Evolutionary conservation across 2,329 filamentous ascomycete species (phyloP).

Genomic region (Fusarium pilosicola): DNA sequence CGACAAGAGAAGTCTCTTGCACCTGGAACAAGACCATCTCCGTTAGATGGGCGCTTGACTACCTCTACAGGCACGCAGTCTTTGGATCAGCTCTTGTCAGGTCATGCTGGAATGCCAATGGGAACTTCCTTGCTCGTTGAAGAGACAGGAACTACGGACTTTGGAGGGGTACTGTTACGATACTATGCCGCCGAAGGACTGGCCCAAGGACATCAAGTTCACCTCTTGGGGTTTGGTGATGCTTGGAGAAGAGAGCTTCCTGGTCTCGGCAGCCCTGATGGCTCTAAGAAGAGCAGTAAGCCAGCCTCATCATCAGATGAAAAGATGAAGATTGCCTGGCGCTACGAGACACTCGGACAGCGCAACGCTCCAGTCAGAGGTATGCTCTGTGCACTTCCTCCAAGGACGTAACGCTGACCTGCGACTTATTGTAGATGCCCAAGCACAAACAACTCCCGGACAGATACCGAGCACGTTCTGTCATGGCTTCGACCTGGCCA

Average conservation of each 20-base stretch:
- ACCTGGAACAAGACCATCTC: constrained; percentile 78
- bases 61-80: constrained; percentile 92
- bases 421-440: constrained; percentile 26
- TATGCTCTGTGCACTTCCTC: constrained; percentile 51
- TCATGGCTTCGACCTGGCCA: constrained; percentile 77
- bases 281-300: constrained; percentile 53
- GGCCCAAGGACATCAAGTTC: constrained; percentile 88
- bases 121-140: constrained; percentile 84
- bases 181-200: constrained; percentile 96
- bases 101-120: constrained; percentile 84
- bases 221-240: constrained; percentile 83
- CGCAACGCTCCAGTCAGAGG: constrained; percentile 73
- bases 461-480: constrained; percentile 63
- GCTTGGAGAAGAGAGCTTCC: constrained; percentile 87
- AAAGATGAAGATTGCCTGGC: constrained; percentile 99
- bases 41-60: constrained; percentile 84
- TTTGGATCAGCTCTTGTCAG: constrained; percentile 84
- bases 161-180: constrained; percentile 81
- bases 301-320: constrained; percentile 62
- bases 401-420: neutral
- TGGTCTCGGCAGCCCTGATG: constrained; percentile 64
- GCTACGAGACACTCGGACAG: constrained; percentile 85
- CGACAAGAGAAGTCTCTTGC: constrained; percentile 52
- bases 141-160: constrained; percentile 94
- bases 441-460: constrained; percentile 32